phyloP scores from a whole-genome alignment of 2,329 filamentous ascomycete genomes.

The Epichloe festucae region DNA sequence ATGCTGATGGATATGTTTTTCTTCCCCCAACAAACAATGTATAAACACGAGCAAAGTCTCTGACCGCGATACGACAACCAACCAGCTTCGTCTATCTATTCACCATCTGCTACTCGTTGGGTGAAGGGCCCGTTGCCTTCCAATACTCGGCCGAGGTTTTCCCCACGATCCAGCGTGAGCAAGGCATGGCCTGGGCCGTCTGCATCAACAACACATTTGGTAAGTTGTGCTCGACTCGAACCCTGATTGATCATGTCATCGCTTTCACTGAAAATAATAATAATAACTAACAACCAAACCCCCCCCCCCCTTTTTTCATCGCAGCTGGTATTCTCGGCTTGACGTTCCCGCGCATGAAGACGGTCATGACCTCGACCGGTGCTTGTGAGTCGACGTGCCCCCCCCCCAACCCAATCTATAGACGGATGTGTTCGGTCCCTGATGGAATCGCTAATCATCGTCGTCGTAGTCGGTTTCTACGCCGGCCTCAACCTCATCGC shows the following conservation, averaged over 20 bases:
- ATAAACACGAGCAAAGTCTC: neutral
- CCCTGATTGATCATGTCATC: too few relatives aligned
- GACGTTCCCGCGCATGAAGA: conserved; percentile 35
- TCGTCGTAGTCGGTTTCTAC: conserved; percentile 24
- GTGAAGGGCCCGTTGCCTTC: conserved; percentile 53
- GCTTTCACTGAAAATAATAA: too few relatives aligned
- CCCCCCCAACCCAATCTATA: neutral
- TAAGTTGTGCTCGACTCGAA: conserved; percentile 3
- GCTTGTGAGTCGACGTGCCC: conserved; percentile 13
- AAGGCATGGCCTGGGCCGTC: conserved; percentile 54
- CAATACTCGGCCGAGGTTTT: conserved; percentile 54
- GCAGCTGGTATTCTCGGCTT: conserved; percentile 17
- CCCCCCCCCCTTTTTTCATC: too few relatives aligned
- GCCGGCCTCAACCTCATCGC: conserved; percentile 32
- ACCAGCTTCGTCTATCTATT: conserved; percentile 16
- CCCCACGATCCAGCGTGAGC: conserved; percentile 51
- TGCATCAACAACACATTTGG: conserved; percentile 17
- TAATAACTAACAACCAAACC: neutral
- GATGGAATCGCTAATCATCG: too few relatives aligned
- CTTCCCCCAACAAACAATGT: too few relatives aligned
- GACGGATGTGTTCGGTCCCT: too few relatives aligned
- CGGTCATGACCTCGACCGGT: conserved; percentile 19
- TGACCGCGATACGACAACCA: neutral
- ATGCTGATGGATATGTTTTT: too few relatives aligned
- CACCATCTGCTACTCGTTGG: conserved; percentile 15